Evolutionary conservation across 495 filamentous ascomycete genomes (phyloP).

Genomic region (Neurospora pannonica): DNA sequence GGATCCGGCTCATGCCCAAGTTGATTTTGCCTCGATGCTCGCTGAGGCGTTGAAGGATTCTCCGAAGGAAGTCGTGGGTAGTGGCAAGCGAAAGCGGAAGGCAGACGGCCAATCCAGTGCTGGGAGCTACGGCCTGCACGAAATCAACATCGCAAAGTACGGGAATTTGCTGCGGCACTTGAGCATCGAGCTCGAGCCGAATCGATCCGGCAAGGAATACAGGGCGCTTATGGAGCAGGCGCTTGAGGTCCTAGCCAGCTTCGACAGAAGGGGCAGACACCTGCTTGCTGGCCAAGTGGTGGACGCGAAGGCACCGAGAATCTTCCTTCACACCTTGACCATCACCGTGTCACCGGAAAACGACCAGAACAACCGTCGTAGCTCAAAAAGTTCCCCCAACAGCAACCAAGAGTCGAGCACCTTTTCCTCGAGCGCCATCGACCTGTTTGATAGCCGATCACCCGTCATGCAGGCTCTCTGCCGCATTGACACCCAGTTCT

Average conservation of each 20-base stretch:
- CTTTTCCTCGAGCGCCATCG: constrained; percentile 1
- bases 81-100: not conserved
- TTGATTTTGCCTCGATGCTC: not conserved
- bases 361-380: not conserved
- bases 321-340: constrained; percentile 25
- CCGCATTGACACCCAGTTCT: constrained; percentile 12
- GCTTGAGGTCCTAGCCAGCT: constrained; percentile 6
- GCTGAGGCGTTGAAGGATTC: not conserved
- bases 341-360: constrained; percentile 13
- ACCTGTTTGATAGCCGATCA: constrained; percentile 11
- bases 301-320: not conserved
- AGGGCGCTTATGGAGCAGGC: constrained; percentile 11
- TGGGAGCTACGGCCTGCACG: not conserved
- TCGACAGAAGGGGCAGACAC: not conserved
- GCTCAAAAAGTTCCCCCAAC: fast-evolving
- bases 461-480: constrained; percentile 9
- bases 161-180: constrained; percentile 30
- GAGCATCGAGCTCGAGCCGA: constrained; percentile 26
- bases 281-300: not conserved
- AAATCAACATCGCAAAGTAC: constrained; percentile 24
- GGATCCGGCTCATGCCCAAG: constrained; percentile 12
- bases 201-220: constrained; percentile 17
- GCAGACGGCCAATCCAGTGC: not conserved
- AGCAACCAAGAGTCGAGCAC: not conserved
- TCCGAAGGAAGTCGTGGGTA: not conserved